Evolutionary conservation across 352 stramenopile genomes (phyloP), one percentile per base, ranked within the genome.

Genomic region (Ochromonadaceae sp.): DNA sequence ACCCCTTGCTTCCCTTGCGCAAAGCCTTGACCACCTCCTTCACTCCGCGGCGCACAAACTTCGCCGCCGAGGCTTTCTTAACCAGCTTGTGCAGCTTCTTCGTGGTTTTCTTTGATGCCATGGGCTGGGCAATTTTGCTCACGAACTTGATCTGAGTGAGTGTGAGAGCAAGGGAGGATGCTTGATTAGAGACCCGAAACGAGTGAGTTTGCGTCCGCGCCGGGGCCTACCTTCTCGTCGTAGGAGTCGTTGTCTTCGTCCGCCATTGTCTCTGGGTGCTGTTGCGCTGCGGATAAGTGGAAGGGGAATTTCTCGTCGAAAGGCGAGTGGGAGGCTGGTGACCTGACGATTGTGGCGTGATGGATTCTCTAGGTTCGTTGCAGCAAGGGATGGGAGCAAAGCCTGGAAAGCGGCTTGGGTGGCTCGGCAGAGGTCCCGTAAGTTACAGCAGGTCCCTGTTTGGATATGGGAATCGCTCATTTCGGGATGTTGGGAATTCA

Each of bases 11-110:
- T 20, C 67, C 72, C 76, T 94, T 93, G 63, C 84, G 86, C 57
- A 99, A 83, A 59, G 81, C 90, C 78, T 99, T 99, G 67, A 98
- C 90, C 15, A 99, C 90, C 79, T 99, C 95, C 76, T 99, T 99
- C 34, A 99, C 93, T 46, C 95, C 95, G 65, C 94, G 82, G 69
- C 94, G 91, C 59, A 98, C 90, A 67, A 81, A 83, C 80, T 99
- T 99, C 61, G 86, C 82, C 69, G 91, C 87, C 60, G 87, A 86
- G 46, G 90, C 91, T 72, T 93, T 95, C 75, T 93, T 93, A 20
- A 96, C 81, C 17, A 94, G 74, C 70, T 95, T 95, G 73, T 93
- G 92, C 41, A 79, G 58, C 49, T 74, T 74, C 58, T 79, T 79
- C 14, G 72, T 76, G 42, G 70, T 79, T 76, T 99, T 99, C 79